These are phyloP conservation scores for Fusarium lyarnte DNA, from an alignment of 2,329 filamentous ascomycete genomes.

Conservation along the genomic window DNA sequence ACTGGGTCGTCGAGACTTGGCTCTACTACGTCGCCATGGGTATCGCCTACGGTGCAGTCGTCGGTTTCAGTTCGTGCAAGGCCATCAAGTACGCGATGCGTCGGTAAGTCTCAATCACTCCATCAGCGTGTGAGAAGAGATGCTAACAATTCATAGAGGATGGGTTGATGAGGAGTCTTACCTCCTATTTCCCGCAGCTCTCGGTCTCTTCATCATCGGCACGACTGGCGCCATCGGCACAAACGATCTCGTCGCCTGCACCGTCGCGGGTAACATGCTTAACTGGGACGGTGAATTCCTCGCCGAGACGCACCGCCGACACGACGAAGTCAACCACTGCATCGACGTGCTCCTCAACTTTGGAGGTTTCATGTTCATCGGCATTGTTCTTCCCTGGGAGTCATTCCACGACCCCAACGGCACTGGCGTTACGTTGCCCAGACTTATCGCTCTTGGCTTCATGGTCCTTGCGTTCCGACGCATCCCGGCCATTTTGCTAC, in stretches of 20 bases:
- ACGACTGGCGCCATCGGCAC: conserved; percentile 66
- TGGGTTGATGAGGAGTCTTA: conserved; percentile 68
- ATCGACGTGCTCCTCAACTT: conserved; percentile 69
- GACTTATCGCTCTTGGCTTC: conserved; percentile 62
- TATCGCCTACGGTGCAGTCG: conserved; percentile 60
- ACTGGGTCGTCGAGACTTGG: conserved; percentile 69
- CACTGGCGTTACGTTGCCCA: conserved; percentile 61
- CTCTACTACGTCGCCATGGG: conserved; percentile 67
- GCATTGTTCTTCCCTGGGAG: conserved; percentile 64
- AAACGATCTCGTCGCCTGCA: conserved; percentile 69
- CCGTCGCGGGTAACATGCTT: conserved; percentile 66
- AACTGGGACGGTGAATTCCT: conserved; percentile 72
- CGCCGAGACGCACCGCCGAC: conserved; percentile 62
- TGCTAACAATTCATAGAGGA: conserved; percentile 45
- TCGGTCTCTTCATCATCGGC: conserved; percentile 67
- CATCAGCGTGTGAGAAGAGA: no score
- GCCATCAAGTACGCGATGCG: conserved; percentile 55
- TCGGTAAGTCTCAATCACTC: conserved; percentile 31
- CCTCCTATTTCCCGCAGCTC: conserved; percentile 60
- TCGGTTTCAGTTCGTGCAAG: conserved; percentile 59
- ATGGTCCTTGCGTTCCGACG: conserved; percentile 64
- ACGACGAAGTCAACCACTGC: conserved; percentile 69
- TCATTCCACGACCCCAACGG: conserved; percentile 62
- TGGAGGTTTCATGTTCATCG: conserved; percentile 69
- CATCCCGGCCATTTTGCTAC: conserved; percentile 63